Evolutionary conservation across 2,329 filamentous ascomycete genomes (phyloP), one percentile per base, ranked within the genome.

Genomic region (Drechmeria coniospora): DNA sequence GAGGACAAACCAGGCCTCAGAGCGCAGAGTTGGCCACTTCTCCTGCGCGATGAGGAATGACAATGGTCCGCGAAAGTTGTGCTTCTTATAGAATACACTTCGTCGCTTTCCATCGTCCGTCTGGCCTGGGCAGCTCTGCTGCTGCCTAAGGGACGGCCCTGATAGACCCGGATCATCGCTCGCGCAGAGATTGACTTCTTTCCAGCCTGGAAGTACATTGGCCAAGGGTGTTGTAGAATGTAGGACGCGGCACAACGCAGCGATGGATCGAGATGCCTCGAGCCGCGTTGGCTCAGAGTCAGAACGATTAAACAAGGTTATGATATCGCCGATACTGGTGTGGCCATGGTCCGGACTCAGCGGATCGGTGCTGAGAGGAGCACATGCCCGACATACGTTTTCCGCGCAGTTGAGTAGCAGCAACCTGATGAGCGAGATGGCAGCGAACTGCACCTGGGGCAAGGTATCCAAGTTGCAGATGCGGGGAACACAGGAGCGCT

Each of bases 1-100:
- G 28, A 74, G 57, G 5, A 72, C 61, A 35, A 76, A 75, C 61
- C 70, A 68, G 3, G 63, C 59, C 41, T 77, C 72, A 21, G 68
- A 71, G 12, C 66, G 58, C 3, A 77, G 52, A 2, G 63, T 55
- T 0, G 68, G 65, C 57, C 69, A 76, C 36, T 68, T 72, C 3
- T 47, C 50, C 40, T 76, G 71, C 2, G 54, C 60, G 15, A 72
- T 52, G 15, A 76, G 57, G 37, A 62, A 68, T 1, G 56, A 42
- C 6, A 77, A 51, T 0, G 59, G 50, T 6, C 49, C 41, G 10
- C 47, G 39, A 9, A 71, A 43, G 13, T 51, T 35, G 40, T 71
- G 63, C 15, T 43, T 44, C 1, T 42, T 29, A 44, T 69, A 68
- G 42, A 72, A 70, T 6, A 36, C 32, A 6, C 36, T 42, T 5